These are phyloP conservation scores for Aspergillus campestris DNA, from an alignment of 495 filamentous ascomycete genomes.

Conservation along the genomic window DNA sequence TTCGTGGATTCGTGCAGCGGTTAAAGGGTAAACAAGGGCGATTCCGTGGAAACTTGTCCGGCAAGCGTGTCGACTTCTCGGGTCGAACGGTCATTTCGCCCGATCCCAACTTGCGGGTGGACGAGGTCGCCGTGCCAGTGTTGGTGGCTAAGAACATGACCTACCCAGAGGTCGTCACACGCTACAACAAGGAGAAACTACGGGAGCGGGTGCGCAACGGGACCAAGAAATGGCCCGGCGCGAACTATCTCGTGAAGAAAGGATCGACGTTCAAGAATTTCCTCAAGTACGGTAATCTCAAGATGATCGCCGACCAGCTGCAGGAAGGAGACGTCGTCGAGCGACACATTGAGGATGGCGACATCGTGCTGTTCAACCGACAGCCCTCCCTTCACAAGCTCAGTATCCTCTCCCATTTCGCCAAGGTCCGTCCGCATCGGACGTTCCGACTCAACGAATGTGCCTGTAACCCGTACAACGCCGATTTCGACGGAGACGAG, in stretches of 20 bases:
- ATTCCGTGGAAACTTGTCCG: constrained; percentile 92
- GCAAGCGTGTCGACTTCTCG: constrained; percentile 98
- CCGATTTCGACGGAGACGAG: constrained; percentile 98
- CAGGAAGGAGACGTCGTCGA: constrained; percentile 83
- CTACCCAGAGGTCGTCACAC: constrained; percentile 79
- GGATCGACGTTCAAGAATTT: constrained; percentile 58
- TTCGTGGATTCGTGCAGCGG: constrained; percentile 88
- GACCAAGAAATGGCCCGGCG: constrained; percentile 70
- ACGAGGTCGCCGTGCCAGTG: constrained; percentile 85
- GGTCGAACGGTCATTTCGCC: constrained; percentile 96
- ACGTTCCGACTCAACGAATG: constrained; percentile 97
- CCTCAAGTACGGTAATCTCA: constrained; percentile 64
- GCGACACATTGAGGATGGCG: constrained; percentile 88
- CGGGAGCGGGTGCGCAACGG: constrained; percentile 64
- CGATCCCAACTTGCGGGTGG: constrained; percentile 87
- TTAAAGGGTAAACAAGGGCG: constrained; percentile 96
- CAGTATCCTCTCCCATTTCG: constrained; percentile 90
- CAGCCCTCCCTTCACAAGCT: constrained; percentile 97
- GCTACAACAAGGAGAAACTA: constrained; percentile 77
- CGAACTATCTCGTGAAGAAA: constrained; percentile 72
- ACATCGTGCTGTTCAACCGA: constrained; percentile 96
- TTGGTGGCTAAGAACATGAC: constrained; percentile 90
- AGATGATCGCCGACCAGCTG: constrained; percentile 58
- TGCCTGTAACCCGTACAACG: constrained; percentile 97
- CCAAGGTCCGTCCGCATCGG: constrained; percentile 87